phyloP scores from a whole-genome alignment of 2,329 filamentous ascomycete genomes.

The Penicillium sp. region DNA sequence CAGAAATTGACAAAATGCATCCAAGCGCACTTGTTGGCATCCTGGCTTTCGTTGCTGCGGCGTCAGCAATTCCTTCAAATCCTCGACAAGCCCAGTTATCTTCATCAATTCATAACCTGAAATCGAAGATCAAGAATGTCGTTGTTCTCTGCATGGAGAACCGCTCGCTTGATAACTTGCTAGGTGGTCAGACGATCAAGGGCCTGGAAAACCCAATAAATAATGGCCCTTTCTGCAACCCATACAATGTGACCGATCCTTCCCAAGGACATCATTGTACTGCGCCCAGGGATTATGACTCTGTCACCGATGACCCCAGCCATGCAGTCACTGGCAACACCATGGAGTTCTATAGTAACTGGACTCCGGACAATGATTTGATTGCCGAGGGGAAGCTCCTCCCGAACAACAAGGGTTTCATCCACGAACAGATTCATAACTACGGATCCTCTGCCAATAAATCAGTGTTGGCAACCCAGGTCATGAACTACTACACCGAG shows the following conservation, averaged over 20 bases:
- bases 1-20: constrained; percentile 6
- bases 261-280: constrained; percentile 34
- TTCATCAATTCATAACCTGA: constrained; percentile 27
- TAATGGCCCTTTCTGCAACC: constrained; percentile 16
- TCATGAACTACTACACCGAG: constrained; percentile 51
- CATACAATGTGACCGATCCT: constrained; percentile 25
- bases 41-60: constrained; percentile 27
- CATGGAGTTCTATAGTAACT: constrained; percentile 48
- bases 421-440: constrained; percentile 43
- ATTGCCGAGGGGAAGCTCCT: constrained; percentile 36
- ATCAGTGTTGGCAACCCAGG: constrained; percentile 38
- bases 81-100: constrained; percentile 6
- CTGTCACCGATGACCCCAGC: constrained; percentile 45
- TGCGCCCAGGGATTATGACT: constrained; percentile 42
- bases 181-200: constrained; percentile 44
- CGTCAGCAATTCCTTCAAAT: constrained; percentile 5
- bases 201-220: constrained; percentile 36
- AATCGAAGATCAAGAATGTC: constrained; percentile 41
- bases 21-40: constrained; percentile 15
- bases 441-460: constrained; percentile 35
- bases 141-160: constrained; percentile 46
- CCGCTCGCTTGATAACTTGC: constrained; percentile 49
- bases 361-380: constrained; percentile 40
- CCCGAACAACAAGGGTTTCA: constrained; percentile 43
- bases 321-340: constrained; percentile 49